A percentile compares a stretch with the other conserved stretches of the same genome.
These are phyloP conservation scores for Microbotryum violaceum DNA, from an alignment of 1,284 basidiomycete species.

Conservation along the genomic window DNA sequence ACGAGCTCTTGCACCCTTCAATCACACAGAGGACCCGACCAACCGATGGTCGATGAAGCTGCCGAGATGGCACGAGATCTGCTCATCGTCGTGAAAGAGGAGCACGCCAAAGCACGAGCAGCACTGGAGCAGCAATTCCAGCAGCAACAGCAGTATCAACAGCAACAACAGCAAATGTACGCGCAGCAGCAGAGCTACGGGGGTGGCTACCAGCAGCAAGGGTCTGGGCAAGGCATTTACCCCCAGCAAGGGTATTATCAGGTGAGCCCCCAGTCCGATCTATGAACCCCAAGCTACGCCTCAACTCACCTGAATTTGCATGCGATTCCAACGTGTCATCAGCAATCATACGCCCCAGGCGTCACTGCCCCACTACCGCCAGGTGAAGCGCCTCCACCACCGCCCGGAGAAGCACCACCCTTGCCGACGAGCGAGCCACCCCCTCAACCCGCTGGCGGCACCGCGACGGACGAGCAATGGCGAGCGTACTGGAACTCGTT, in stretches of 20 bases:
- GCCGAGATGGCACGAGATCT: constrained; percentile 84
- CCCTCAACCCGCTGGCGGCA: constrained; percentile 7
- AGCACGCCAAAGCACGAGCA: constrained; percentile 66
- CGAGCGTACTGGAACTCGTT: constrained; percentile 29
- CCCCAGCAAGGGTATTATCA: constrained; percentile 21
- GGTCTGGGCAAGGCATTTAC: not conserved
- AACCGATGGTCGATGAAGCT: constrained; percentile 74
- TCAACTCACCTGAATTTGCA: not conserved
- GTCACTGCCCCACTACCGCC: constrained; percentile 29
- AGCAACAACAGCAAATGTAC: not conserved
- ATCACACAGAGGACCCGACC: constrained; percentile 67
- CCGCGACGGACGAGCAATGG: constrained; percentile 23
- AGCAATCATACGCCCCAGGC: constrained; percentile 23
- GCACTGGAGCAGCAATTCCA: constrained; percentile 19
- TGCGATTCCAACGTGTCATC: not conserved
- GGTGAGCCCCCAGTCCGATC: constrained; percentile 6
- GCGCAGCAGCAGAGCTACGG: constrained; percentile 3
- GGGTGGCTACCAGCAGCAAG: constrained; percentile 1
- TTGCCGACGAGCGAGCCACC: not conserved
- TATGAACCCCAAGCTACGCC: no score
- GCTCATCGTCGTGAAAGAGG: constrained; percentile 70
- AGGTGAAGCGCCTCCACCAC: constrained; percentile 26
- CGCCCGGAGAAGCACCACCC: constrained; percentile 5
- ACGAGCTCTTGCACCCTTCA: not conserved
- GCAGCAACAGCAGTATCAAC: constrained; percentile 12